Base-by-base conservation (phyloP, 1,284 basidiomycete species). In the Gomphus bonarii region DNA sequence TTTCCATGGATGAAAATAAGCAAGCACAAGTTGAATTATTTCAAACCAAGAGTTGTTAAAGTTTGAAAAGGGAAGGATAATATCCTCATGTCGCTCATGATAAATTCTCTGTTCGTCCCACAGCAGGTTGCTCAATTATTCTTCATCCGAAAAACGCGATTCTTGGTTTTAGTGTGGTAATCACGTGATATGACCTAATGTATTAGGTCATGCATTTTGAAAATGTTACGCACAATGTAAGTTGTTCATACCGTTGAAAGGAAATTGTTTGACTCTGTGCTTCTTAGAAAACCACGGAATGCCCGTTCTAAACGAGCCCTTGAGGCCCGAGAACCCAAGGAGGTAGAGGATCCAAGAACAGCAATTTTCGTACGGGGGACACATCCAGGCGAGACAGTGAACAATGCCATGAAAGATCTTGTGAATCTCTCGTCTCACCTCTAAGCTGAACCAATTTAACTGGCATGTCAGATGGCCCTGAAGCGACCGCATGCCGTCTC, bases 281-380 rank as follows among this genome's bases (percentile, higher is more conserved):
- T 54, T 54, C 57, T 57, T 61, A 93, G 92, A 71, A 97, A 97
- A 77, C 93, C 95, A 33, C 93, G 91, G 75, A 98, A 97, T 78
- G 95, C 97, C 0, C 84, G 95, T 43, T 90, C 91, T n/a, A 99
- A 99, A 73, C 81, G 97, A 61, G 95, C 84, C 0, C 68, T 97
- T 63, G 90, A 92, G 50, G 88, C 88, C 50, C 80, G 94, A 33
- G 88, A 90, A 67, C 82, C 95, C 1, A 93, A 95, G 67, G 82
- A 93, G 64, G 79, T 95, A 58, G 95, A 99, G 75, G 89, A 91
- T 65, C 79, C 84, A 30, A 76, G 85, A 31, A 85, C 85, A 28
- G 87, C 87, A 22, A 82, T 99, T 63, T 97, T 99, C 68, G 93
- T 97, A 40, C 82, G 86, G 63, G 93, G 94, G 3, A 89, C 88